Base-by-base conservation (phyloP, 495 filamentous ascomycete genomes). In the Aspergillus campestris region DNA sequence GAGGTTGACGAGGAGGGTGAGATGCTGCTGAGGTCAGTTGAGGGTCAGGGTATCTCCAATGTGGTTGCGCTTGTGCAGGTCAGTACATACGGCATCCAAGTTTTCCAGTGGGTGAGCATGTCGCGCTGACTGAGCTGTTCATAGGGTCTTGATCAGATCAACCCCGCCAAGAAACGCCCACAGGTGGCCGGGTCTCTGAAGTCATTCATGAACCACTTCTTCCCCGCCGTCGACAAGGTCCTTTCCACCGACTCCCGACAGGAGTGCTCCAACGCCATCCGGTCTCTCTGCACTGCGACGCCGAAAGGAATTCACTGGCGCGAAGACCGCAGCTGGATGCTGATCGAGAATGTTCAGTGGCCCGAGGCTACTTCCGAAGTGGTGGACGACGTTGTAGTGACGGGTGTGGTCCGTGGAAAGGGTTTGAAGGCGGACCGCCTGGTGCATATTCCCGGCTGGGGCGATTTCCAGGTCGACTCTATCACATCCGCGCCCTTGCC, bases 301-400 rank as follows among this genome's bases (percentile, higher is more conserved):
- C 91, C 94, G 15, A 96, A 94, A 64, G 94, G 94, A 7, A 76
- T 98, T 13, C 72, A 79, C 37, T 98, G 92, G 92, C 79, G 94
- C 55, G 94, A 97, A 47, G 83, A 94, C 48, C 74, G 92, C 49
- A 91, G 87, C 51, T 98, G 91, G 84, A 87, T 98, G 82, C 69
- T 94, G 18, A 80, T 89, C 7, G 91, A 98, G 50, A 77, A 87
- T 41, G 74, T 95, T 13, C 60, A 76, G 55, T 92, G 85, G 78
- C 71, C 75, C 8, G 71, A 75, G 8, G 66, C 64, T 5, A 75
- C 72, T 28, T 42, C 57, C 5, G 63, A 67, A 32, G 61, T 61
- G 11, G 64, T 68, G 24, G 70, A 70, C 31, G 71, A 79, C 38
- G 81, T 87, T 9, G 66, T 88, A 13, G 45, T 98, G n/a, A 91